These are phyloP conservation scores for Boletales sp. DNA, from an alignment of 768 basidiomycete genomes.

Conservation along the genomic window DNA sequence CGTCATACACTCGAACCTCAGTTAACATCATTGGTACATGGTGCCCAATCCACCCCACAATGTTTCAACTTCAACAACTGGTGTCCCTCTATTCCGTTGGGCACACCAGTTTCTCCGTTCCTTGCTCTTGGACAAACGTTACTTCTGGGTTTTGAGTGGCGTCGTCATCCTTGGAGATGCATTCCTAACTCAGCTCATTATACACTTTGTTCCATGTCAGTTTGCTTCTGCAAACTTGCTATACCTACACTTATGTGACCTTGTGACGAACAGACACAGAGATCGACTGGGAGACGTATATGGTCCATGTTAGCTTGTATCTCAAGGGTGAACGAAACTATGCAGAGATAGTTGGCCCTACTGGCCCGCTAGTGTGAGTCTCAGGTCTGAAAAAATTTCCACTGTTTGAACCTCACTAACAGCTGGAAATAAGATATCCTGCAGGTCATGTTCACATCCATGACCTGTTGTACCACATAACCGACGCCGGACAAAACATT, in stretches of 20 bases:
- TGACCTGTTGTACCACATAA: slow-evolving; percentile 60
- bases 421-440: slow-evolving; percentile 65
- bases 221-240: slow-evolving; percentile 3
- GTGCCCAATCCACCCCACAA: neutral
- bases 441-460: slow-evolving; percentile 90
- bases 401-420: neutral
- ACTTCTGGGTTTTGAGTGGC: slow-evolving; percentile 65
- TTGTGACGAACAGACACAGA: slow-evolving; percentile 72
- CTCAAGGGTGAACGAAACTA: slow-evolving; percentile 83
- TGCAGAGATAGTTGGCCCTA: slow-evolving; percentile 77
- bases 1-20: too few species aligned
- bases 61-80: too few species aligned
- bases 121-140: slow-evolving; percentile 46
- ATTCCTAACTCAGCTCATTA: slow-evolving; percentile 73
- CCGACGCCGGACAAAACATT: slow-evolving; percentile 58
- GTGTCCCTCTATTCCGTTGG: neutral
- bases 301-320: slow-evolving; percentile 80
- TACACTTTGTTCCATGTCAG: slow-evolving; percentile 82
- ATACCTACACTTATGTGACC: slow-evolving; percentile 14
- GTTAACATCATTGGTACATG: too few species aligned
- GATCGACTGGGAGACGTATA: slow-evolving; percentile 97
- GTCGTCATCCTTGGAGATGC: slow-evolving; percentile 74
- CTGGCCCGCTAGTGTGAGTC: slow-evolving; percentile 86
- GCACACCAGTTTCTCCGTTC: slow-evolving; percentile 8
- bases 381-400: neutral